Evolutionary conservation across 371 early-diverging fungal genomes (phyloP).

Genomic region (Mucor plumbeus): DNA sequence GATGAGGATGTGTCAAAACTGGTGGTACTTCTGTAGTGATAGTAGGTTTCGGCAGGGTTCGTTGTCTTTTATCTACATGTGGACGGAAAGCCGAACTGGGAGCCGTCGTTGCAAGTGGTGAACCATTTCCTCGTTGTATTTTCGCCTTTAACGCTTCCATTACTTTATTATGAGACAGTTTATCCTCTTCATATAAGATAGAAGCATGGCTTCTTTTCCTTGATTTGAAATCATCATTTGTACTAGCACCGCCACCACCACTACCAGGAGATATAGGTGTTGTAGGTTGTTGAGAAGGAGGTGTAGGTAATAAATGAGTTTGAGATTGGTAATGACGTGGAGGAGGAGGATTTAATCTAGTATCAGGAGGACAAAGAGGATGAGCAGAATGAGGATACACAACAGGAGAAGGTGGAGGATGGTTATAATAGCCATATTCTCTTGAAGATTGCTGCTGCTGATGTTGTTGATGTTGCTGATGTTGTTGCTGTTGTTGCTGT

Average conservation of each 20-base stretch:
- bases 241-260: not conserved
- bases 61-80: conserved; percentile 21
- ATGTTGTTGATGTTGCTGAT: not conserved
- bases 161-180: conserved; percentile 41
- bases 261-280: conserved; percentile 18
- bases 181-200: conserved; percentile 18
- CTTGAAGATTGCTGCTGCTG: not conserved
- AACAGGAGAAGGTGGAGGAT: conserved; percentile 28
- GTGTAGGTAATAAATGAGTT: conserved; percentile 6
- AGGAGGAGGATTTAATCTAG: conserved; percentile 8
- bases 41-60: conserved; percentile 19
- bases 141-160: conserved; percentile 58
- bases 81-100: conserved; percentile 19
- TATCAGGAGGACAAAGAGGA: conserved; percentile 41
- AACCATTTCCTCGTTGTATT: conserved; percentile 38
- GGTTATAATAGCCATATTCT: not conserved
- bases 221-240: not conserved
- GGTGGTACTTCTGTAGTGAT: not conserved
- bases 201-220: conserved; percentile 25
- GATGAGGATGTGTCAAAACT: not conserved
- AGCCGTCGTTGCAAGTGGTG: conserved; percentile 20
- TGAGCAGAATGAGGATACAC: conserved; percentile 49
- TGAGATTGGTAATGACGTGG: conserved; percentile 22
- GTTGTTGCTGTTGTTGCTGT: not conserved
- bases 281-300: conserved; percentile 11